Conservation (phyloP, 148 eudicot species). For the Rhododendron vialii region DNA sequence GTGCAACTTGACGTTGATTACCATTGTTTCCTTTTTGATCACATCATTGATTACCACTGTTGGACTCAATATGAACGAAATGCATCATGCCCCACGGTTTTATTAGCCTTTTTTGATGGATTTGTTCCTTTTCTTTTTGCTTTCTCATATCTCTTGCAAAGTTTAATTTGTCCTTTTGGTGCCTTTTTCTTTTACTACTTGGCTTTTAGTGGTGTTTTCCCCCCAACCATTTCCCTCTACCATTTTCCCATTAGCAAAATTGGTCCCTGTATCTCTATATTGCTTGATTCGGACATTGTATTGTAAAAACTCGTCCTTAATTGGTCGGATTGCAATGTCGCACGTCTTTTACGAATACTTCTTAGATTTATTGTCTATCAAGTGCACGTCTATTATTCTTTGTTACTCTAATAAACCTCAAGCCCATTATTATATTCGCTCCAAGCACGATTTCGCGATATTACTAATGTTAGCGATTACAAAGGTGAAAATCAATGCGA, state of each 20-base stretch:
- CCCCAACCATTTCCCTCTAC: neutral
- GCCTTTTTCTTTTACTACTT: neutral
- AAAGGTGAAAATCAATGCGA: neutral
- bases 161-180: neutral
- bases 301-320: neutral
- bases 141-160: neutral
- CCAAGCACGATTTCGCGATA: neutral
- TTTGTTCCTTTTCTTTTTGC: neutral
- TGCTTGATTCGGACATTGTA: neutral
- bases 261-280: neutral
- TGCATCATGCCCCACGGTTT: neutral
- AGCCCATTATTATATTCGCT: neutral
- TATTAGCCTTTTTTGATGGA: neutral
- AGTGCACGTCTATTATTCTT: too few species aligned
- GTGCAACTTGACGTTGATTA: neutral
- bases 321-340: neutral
- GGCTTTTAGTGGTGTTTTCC: neutral
- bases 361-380: neutral
- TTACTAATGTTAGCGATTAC: too few species aligned
- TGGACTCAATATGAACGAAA: neutral
- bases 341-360: too few species aligned
- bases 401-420: neutral
- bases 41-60: neutral
- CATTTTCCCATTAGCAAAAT: neutral
- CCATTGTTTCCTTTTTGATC: neutral